These are phyloP conservation scores for Salix suchowensis DNA, from an alignment of 345 rosid genomes.

Conservation along the genomic window DNA sequence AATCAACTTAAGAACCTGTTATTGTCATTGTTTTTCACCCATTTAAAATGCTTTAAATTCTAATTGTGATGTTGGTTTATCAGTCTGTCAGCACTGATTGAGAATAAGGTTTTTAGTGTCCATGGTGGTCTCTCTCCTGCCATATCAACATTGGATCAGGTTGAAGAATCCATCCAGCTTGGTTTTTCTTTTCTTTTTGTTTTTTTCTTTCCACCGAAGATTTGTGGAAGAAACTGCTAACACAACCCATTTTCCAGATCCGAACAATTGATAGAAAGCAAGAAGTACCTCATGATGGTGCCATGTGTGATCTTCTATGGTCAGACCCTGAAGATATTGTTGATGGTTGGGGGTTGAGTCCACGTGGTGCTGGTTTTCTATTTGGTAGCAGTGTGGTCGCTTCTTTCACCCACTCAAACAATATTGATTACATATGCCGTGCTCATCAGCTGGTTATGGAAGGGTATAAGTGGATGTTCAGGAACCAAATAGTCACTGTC, in stretches of 20 bases:
- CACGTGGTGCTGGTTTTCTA: slow-evolving; percentile 93
- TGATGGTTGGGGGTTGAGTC: slow-evolving; percentile 98
- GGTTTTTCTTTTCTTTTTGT: slow-evolving; percentile 2
- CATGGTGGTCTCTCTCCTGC: slow-evolving; percentile 99
- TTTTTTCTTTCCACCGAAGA: neutral
- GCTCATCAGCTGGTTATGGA: slow-evolving; percentile 99
- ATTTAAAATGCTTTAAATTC: neutral
- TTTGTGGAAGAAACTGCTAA: slow-evolving; percentile 11
- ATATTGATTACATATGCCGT: slow-evolving; percentile 78
- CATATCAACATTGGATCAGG: slow-evolving; percentile 92
- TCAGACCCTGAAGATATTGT: slow-evolving; percentile 98
- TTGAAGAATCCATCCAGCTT: slow-evolving; percentile 26
- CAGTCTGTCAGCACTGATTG: slow-evolving; percentile 93
- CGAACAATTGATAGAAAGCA: slow-evolving; percentile 92
- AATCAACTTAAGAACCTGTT: neutral
- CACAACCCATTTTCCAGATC: slow-evolving; percentile 44
- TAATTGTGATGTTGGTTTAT: slow-evolving; percentile 12
- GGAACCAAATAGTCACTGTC: slow-evolving; percentile 86
- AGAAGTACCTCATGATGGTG: slow-evolving; percentile 99
- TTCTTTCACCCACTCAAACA: slow-evolving; percentile 82
- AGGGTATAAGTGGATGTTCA: slow-evolving; percentile 98
- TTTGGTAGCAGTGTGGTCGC: slow-evolving; percentile 89
- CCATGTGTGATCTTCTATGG: slow-evolving; percentile 99
- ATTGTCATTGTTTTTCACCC: neutral
- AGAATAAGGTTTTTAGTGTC: slow-evolving; percentile 85